A percentile compares a stretch with the other conserved stretches of the same genome.
Evolutionary conservation across 1,139 yeast genomes (phyloP).

Genomic region (Williopsis jadinii): DNA sequence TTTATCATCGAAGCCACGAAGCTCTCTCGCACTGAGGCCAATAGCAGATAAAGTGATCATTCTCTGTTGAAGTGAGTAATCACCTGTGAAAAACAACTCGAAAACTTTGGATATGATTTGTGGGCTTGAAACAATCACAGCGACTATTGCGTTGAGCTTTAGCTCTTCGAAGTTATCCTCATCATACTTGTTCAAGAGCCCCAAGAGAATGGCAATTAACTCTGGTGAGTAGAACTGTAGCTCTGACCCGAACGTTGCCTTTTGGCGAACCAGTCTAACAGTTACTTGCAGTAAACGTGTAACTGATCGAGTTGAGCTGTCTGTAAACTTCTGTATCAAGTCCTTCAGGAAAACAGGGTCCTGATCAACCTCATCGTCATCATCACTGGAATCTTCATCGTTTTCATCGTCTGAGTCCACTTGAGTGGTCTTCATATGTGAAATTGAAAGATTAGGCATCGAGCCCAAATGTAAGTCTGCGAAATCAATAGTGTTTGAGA

Average conservation of each 20-base stretch:
- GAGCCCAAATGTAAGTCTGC: constrained; percentile 8
- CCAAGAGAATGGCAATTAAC: constrained; percentile 37
- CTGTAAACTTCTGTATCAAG: constrained; percentile 22
- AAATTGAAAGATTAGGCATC: constrained; percentile 10
- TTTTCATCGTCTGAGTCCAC: constrained; percentile 12
- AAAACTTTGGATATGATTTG: constrained; percentile 31
- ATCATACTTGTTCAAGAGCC: constrained; percentile 40
- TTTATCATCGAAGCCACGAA: constrained; percentile 50
- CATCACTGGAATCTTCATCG: constrained; percentile 10
- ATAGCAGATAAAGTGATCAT: constrained; percentile 48
- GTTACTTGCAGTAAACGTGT: constrained; percentile 24
- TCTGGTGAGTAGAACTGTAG: constrained; percentile 38
- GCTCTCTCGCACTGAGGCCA: constrained; percentile 56
- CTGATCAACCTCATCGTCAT: constrained; percentile 10
- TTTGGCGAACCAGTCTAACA: constrained; percentile 28
- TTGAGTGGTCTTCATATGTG: constrained; percentile 9
- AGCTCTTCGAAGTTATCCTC: constrained; percentile 48
- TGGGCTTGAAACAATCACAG: constrained; percentile 47
- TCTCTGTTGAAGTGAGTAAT: constrained; percentile 62
- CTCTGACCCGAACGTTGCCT: constrained; percentile 27
- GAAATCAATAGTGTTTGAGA: constrained; percentile 18
- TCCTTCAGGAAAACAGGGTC: constrained; percentile 31
- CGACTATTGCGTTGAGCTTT: constrained; percentile 49
- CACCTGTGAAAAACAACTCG: constrained; percentile 46
- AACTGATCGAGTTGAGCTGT: constrained; percentile 10